Conservation (phyloP, 495 filamentous ascomycete species). For the Patellaria atrata region DNA sequence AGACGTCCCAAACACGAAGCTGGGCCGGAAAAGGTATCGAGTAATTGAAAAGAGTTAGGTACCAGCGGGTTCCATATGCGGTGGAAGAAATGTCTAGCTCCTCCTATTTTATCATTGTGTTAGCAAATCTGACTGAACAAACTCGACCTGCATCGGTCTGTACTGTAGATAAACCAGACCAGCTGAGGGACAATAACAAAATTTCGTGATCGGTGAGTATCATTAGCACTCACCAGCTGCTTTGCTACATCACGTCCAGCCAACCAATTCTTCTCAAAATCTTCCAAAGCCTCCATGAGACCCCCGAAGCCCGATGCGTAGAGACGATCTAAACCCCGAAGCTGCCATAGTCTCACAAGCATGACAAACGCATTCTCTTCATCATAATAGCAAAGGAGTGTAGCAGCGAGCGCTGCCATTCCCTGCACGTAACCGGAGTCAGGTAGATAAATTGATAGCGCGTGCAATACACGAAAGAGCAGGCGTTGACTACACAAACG, state of each 20-base stretch:
- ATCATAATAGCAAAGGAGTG: conserved; percentile 90
- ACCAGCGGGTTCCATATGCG: conserved; percentile 92
- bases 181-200: no score
- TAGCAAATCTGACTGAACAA: conserved; percentile 1
- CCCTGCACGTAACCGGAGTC: conserved; percentile 94
- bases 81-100: conserved; percentile 75
- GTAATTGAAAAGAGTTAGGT: conserved; percentile 94
- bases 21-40: conserved; percentile 93
- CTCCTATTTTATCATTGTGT: conserved; percentile 33
- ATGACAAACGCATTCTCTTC: conserved; percentile 91
- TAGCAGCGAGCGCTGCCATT: conserved; percentile 89
- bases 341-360: conserved; percentile 81
- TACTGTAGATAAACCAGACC: neutral
- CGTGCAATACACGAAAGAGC: conserved; percentile 84
- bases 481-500: conserved; percentile 61
- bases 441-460: conserved; percentile 80
- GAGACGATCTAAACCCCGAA: conserved; percentile 70
- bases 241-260: conserved; percentile 54
- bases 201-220: neutral
- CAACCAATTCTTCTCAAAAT: conserved; percentile 82
- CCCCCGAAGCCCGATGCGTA: conserved; percentile 77
- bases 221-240: conserved; percentile 53
- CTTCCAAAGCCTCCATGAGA: conserved; percentile 72
- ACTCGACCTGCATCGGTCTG: neutral
- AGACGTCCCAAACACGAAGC: conserved; percentile 97